These are phyloP conservation scores for Tylopilus balloui DNA, from an alignment of 768 basidiomycete genomes.

Conservation along the genomic window DNA sequence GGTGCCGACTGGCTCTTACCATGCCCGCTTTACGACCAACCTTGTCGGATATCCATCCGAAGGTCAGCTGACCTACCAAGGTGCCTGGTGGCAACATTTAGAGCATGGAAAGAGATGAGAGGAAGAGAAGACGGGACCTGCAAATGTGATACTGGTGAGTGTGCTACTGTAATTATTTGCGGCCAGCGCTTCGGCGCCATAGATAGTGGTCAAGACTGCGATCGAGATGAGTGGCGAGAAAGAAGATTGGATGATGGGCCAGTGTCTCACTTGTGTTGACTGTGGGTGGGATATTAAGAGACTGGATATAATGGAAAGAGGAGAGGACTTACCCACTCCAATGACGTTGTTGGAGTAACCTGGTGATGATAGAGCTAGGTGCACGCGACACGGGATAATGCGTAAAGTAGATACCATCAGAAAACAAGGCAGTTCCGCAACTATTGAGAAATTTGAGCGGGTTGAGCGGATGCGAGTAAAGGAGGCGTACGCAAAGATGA, in stretches of 20 bases:
- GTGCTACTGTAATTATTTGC: slow-evolving; percentile 56
- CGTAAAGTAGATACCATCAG: slow-evolving; percentile 53
- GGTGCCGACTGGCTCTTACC: slow-evolving; percentile 38
- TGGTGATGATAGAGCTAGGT: slow-evolving; percentile 25
- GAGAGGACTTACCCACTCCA: slow-evolving; percentile 54
- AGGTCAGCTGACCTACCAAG: slow-evolving; percentile 78
- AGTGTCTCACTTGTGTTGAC: slow-evolving; percentile 60
- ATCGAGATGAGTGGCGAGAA: slow-evolving; percentile 1
- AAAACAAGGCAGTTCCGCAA: slow-evolving; percentile 85
- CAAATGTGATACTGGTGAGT: slow-evolving; percentile 70
- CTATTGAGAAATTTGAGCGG: slow-evolving; percentile 33
- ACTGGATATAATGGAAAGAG: neutral
- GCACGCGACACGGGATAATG: neutral
- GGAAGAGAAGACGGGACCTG: slow-evolving; percentile 71
- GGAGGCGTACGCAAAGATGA: slow-evolving; percentile 74
- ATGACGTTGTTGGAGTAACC: slow-evolving; percentile 82
- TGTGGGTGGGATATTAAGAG: slow-evolving; percentile 24
- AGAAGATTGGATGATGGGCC: neutral
- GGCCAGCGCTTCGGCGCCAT: slow-evolving; percentile 50
- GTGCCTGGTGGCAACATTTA: slow-evolving; percentile 67
- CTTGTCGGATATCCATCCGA: slow-evolving; percentile 84
- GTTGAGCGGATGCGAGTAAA: neutral
- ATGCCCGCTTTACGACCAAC: slow-evolving; percentile 86
- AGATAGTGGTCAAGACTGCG: slow-evolving; percentile 66
- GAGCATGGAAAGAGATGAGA: slow-evolving; percentile 60